These are phyloP conservation scores for Vanderwaltozyma yarrowii DNA, from an alignment of 805 yeast genomes.

Conservation along the genomic window DNA sequence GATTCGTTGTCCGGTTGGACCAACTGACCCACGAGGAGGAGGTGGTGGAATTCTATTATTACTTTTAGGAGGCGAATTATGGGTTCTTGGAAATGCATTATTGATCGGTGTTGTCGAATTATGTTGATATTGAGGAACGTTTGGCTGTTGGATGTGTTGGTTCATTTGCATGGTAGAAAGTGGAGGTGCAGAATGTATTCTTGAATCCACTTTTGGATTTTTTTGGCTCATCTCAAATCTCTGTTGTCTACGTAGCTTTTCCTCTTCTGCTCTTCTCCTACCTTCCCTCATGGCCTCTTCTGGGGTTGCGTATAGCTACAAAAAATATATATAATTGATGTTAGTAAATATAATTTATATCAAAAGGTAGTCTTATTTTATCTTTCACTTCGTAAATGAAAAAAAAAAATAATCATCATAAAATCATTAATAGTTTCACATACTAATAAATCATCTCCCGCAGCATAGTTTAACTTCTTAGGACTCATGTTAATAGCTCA, in stretches of 20 bases:
- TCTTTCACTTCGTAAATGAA: too few species aligned
- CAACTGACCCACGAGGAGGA: not conserved
- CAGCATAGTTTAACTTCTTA: constrained; percentile 25
- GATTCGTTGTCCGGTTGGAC: not conserved
- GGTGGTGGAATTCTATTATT: constrained; percentile 7
- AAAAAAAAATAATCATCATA: too few species aligned
- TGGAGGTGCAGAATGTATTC: constrained; percentile 16
- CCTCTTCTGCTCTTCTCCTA: constrained; percentile 19
- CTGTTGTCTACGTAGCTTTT: constrained; percentile 15
- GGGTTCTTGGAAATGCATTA: not conserved
- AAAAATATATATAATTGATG: too few species aligned
- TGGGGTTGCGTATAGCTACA: constrained; percentile 27
- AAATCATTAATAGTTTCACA: too few species aligned
- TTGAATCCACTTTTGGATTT: constrained; percentile 7
- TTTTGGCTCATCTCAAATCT: constrained; percentile 6
- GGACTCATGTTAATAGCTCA: constrained; percentile 21
- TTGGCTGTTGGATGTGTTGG: not conserved
- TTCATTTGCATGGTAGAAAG: not conserved
- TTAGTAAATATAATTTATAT: too few species aligned
- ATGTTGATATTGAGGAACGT: not conserved
- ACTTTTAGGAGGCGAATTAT: not conserved
- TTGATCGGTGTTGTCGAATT: not conserved
- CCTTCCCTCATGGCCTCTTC: constrained; percentile 27
- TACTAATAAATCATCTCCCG: constrained; percentile 21
- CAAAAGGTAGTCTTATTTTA: too few species aligned